Base-by-base conservation (phyloP, 305 asterid genomes). In the Salvia sclarea region DNA sequence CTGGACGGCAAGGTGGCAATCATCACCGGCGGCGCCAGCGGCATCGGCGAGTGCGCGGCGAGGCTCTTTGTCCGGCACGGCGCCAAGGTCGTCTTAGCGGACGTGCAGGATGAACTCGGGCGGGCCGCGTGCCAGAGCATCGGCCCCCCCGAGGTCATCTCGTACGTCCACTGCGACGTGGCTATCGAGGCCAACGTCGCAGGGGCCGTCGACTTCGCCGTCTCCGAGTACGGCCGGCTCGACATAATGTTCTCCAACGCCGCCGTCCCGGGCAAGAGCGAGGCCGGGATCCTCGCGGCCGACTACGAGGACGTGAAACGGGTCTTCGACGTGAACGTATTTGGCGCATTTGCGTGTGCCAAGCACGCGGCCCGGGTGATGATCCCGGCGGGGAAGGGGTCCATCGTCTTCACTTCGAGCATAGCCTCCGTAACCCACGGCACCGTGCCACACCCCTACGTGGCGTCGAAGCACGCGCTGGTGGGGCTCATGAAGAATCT, bases 391-490 rank as follows among this genome's bases (percentile, higher is more conserved):
- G 25, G 33, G 13, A 58, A 16, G 21, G 82, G 78, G 45, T 63
- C 78, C 70, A 78, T 78, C n/a, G 25, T 78, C 2, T 78, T 78
- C 37, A 69, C 78, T 1, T 78, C 82, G 3, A 78, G 82, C 40
- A 67, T 73, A 0, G 78, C 74, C 2, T 73, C 82, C 0, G 79
- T 73, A 70, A 73, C 76, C 25, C 50, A 3, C 17, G 76, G 78
- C 0, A 31, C 0, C 0, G 70, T 44, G 14, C 76, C 82, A 0
- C 79, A 73, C 8, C 64, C 76, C 21, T 78, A 69, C 18, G 58
- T 53, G 35, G 70, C 63, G 1, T 78, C 82, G 5, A 78, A 78
- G 40, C 68, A 61, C 21, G 82, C 79, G 1, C 71, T 73, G 1
- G 78, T 69, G 8, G 82, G 82, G 50, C 28, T 78, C 13, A 14